These are phyloP conservation scores for Paralagenidium karlingii DNA, from an alignment of 352 stramenopile genomes.

Conservation along the genomic window DNA sequence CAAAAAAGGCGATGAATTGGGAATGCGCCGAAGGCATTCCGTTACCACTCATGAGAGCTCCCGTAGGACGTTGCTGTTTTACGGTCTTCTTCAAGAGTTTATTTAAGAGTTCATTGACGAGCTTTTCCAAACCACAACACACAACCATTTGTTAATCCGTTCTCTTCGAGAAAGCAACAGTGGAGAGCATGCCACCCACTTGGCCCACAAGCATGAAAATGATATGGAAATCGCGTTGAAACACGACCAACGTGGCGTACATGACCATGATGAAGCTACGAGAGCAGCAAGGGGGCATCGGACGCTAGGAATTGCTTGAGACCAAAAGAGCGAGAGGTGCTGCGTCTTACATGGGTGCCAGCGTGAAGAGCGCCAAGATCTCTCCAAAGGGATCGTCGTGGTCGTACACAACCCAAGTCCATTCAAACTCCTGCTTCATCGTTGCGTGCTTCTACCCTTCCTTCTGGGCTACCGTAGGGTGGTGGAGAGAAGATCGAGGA, in stretches of 20 bases:
- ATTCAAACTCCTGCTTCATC: constrained; percentile 55
- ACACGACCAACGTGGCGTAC: constrained; percentile 61
- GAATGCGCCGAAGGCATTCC: constrained; percentile 75
- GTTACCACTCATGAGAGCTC: constrained; percentile 41
- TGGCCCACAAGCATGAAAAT: constrained; percentile 60
- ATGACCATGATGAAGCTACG: constrained; percentile 76
- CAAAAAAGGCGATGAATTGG: constrained; percentile 76
- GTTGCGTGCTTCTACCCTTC: constrained; percentile 3
- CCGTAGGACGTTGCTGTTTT: constrained; percentile 47
- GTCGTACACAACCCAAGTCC: constrained; percentile 80
- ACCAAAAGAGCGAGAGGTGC: background rate
- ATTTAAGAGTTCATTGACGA: constrained; percentile 62
- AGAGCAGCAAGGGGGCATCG: background rate
- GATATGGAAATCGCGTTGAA: constrained; percentile 68
- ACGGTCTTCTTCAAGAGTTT: constrained; percentile 71
- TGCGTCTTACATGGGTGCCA: constrained; percentile 51
- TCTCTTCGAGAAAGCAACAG: background rate
- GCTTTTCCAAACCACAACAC: too few relatives aligned
- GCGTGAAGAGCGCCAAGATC: constrained; percentile 55
- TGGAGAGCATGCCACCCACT: constrained; percentile 10
- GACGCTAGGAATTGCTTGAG: background rate
- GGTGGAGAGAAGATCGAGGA: too few relatives aligned
- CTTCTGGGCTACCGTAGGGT: too few relatives aligned
- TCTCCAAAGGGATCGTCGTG: constrained; percentile 45
- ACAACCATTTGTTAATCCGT: too few relatives aligned